Conservation (phyloP, 2,329 filamentous ascomycete genomes). For the Lasiodiplodia sp. region DNA sequence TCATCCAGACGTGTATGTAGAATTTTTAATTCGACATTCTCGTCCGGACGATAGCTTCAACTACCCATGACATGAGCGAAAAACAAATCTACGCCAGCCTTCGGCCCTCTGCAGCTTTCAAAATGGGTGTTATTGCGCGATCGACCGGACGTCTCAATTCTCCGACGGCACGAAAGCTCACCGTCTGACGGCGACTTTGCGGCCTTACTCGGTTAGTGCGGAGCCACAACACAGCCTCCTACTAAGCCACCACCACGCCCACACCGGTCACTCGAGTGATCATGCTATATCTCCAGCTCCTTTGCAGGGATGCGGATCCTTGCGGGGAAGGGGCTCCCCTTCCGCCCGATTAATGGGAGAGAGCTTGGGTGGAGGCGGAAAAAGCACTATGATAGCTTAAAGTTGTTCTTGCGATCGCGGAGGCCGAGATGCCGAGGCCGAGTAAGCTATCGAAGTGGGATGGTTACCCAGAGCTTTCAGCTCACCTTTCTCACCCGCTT, state of each 20-base stretch:
- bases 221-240: slow-evolving; percentile 21
- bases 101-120: too few species aligned
- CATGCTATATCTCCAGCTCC: slow-evolving; percentile 6
- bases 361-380: not conserved
- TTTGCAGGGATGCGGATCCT: slow-evolving; percentile 7
- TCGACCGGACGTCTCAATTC: not conserved
- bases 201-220: not conserved
- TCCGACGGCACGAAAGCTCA: not conserved
- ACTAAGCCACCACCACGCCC: not conserved
- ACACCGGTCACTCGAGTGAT: not conserved
- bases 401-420: not conserved
- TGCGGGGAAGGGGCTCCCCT: not conserved
- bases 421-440: not conserved
- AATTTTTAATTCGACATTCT: too few species aligned
- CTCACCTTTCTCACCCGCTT: not conserved
- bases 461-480: not conserved
- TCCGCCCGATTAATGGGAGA: not conserved
- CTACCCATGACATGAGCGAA: too few species aligned
- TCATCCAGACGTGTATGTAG: too few species aligned
- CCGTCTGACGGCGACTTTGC: not conserved
- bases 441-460: not conserved
- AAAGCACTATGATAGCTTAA: not conserved
- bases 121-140: not conserved
- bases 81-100: too few species aligned
- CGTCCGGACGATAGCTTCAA: too few species aligned